Base-by-base conservation (phyloP, 352 stramenopile species). In the Peronospora destructor region DNA sequence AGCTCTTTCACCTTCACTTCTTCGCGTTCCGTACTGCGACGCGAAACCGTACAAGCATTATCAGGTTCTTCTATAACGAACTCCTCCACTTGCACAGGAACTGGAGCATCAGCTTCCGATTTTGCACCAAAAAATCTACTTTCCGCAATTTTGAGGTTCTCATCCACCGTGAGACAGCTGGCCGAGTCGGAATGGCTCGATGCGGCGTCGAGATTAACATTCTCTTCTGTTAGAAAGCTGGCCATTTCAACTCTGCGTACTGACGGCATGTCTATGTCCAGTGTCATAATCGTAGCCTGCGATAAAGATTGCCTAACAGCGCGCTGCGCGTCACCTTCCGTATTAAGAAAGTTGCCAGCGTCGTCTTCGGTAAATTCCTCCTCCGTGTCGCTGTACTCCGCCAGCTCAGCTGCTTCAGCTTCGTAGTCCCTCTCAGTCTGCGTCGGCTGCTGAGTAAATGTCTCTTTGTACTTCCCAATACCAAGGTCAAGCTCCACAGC, bases 401-500 rank as follows among this genome's bases (percentile, higher is more conserved):
- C 61, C 4, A 70, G 42, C 25, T 73, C 60, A 0, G 62, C 45
- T 45, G 52, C 61, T 53, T 73, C 60, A n/a, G 61, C 64, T 45
- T 61, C 45, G 33, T 64, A 66, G 37, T 70, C 52, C 14, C 52
- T 53, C n/a, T 59, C 48, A 1, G 45, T 45, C 12, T 32, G 16
- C 7, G 56, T 51, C 34, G 44, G 16, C 14, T 49, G 47, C 43
- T 58, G 52, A 4, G 33, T 66, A 26, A 63, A 66, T 0, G 54
- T 51, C 14, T 81, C 48, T 40, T 74, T 75, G 55, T 87, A 87
- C 52, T 71, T 78, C 17, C 66, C 76, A 34, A 84, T 61, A 19
- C 70, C 73, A 23, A 85, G 42, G 48, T 80, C 69, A 5, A 78
- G 49, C 26, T 78, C 57, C 14, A 73, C 60, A 16, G 44, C 39